Evolutionary conservation across 2,329 filamentous ascomycete genomes (phyloP).

Genomic region (Sporothrix brasiliensis): DNA sequence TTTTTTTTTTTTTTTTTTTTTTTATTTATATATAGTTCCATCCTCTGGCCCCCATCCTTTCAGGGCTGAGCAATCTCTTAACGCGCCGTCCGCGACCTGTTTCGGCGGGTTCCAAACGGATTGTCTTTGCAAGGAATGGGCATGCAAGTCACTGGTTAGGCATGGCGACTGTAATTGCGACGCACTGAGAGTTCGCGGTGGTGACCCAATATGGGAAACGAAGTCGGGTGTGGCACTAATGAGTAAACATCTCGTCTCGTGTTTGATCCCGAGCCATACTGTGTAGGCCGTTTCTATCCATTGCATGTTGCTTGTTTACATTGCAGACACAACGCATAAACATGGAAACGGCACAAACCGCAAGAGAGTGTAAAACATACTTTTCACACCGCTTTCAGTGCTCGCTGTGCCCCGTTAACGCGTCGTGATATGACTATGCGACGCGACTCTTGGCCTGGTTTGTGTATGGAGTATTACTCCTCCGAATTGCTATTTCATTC

Average conservation of each 20-base stretch:
- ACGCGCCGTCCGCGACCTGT: no score
- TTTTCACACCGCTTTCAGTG: neutral
- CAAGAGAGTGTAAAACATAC: no score
- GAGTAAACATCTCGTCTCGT: neutral
- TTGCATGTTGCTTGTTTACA: neutral
- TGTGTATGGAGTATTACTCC: neutral
- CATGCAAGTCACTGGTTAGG: no score
- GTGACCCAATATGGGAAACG: neutral
- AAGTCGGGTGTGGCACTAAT: neutral
- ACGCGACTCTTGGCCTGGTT: slow-evolving; percentile 5
- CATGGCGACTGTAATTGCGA: neutral
- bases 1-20: no score
- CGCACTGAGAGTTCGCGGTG: neutral
- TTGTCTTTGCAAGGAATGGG: neutral
- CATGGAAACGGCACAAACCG: neutral
- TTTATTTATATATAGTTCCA: no score
- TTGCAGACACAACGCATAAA: neutral
- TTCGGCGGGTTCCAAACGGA: no score
- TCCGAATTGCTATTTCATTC: neutral
- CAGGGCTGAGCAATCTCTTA: no score
- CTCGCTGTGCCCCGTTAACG: slow-evolving; percentile 21
- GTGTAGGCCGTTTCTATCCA: neutral
- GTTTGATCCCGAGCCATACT: no score
- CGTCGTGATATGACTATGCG: slow-evolving; percentile 9
- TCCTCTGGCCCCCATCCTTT: neutral